These are phyloP conservation scores for Botrytis porri DNA, from an alignment of 2,329 filamentous ascomycete genomes.

Conservation along the genomic window DNA sequence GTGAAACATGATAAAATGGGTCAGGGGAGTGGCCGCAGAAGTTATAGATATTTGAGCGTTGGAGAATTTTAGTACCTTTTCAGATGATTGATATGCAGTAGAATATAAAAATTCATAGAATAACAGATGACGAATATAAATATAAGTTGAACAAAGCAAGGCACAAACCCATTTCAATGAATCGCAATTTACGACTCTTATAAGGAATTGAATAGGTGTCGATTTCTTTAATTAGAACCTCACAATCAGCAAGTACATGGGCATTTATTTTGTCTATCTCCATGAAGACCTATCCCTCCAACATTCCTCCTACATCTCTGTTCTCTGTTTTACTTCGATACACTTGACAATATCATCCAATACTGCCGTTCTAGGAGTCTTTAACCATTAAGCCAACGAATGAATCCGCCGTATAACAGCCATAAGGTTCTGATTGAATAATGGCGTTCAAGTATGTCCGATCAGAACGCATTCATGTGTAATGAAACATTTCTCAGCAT, in stretches of 20 bases:
- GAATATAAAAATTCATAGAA: no score
- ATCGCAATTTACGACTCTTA: background rate
- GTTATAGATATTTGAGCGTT: no score
- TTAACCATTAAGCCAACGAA: background rate
- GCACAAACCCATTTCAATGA: background rate
- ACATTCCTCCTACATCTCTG: background rate
- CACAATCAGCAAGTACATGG: background rate
- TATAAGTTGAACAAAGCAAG: background rate
- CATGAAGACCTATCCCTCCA: background rate
- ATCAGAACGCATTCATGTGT: background rate
- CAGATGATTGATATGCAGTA: no score
- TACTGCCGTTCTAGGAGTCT: background rate
- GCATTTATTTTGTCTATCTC: background rate
- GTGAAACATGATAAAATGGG: background rate
- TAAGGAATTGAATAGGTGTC: background rate
- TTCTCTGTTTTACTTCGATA: background rate
- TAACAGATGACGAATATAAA: no score
- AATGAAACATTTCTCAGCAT: background rate
- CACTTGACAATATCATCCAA: background rate
- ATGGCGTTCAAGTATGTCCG: background rate
- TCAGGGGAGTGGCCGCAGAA: background rate
- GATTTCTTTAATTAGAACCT: background rate
- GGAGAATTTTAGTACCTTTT: no score
- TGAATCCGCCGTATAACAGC: background rate
- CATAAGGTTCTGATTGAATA: background rate